These are phyloP conservation scores for Lavandula angustifolia DNA, from an alignment of 257 asterid species.

Conservation along the genomic window DNA sequence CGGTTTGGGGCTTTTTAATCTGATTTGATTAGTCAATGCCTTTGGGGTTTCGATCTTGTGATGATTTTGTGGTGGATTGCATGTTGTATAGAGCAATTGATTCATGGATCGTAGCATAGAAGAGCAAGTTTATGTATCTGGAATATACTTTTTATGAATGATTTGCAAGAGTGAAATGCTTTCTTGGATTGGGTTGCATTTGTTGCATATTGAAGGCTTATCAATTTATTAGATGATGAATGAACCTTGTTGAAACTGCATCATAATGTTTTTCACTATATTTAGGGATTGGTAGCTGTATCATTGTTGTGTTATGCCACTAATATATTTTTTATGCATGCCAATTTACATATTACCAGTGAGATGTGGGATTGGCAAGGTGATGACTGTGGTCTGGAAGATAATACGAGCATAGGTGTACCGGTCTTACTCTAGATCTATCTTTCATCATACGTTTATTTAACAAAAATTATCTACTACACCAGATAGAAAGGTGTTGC, in stretches of 20 bases:
- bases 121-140: slow-evolving; percentile 4
- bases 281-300: not conserved
- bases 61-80: not conserved
- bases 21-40: slow-evolving; percentile 18
- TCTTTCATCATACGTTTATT: not conserved
- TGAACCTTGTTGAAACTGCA: not conserved
- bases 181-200: slow-evolving; percentile 8
- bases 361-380: slow-evolving; percentile 74
- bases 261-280: not conserved
- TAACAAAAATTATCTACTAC: not conserved
- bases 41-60: slow-evolving; percentile 13
- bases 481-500: slow-evolving; percentile 2
- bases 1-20: slow-evolving; percentile 6
- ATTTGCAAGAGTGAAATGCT: slow-evolving; percentile 17
- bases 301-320: slow-evolving; percentile 1
- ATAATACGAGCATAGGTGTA: slow-evolving; percentile 57
- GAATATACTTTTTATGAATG: not conserved
- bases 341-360: slow-evolving; percentile 33
- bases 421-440: slow-evolving; percentile 10
- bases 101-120: slow-evolving; percentile 25
- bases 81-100: slow-evolving; percentile 20
- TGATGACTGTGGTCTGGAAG: slow-evolving; percentile 53
- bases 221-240: not conserved
- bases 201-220: slow-evolving; percentile 7
- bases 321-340: slow-evolving; percentile 14